These are phyloP conservation scores for Claviceps humidiphila DNA, from an alignment of 2,329 filamentous ascomycete genomes.

Conservation along the genomic window DNA sequence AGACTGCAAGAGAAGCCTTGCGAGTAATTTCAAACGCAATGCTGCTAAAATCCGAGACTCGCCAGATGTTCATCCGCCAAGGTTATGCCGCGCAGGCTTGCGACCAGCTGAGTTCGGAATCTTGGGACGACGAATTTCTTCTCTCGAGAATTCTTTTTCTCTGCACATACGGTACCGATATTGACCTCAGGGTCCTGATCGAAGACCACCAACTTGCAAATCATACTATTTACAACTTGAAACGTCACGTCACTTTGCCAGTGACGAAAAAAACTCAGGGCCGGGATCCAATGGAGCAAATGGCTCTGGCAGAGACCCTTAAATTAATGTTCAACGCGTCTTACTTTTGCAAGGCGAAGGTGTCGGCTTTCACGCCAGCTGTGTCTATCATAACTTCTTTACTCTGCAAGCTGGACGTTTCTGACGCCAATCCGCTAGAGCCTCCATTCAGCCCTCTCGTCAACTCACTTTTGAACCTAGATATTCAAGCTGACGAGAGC, in stretches of 20 bases:
- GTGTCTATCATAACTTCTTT: constrained; percentile 60
- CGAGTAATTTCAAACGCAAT: constrained; percentile 70
- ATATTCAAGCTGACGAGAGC: constrained; percentile 44
- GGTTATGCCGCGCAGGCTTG: constrained; percentile 51
- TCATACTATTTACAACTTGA: constrained; percentile 55
- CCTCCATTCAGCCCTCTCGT: constrained; percentile 58
- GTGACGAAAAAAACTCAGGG: constrained; percentile 18
- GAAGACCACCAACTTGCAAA: constrained; percentile 29
- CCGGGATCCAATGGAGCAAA: constrained; percentile 51
- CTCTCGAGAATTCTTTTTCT: constrained; percentile 32
- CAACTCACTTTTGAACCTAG: constrained; percentile 70
- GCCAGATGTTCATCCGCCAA: constrained; percentile 24
- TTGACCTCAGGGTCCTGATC: constrained; percentile 35
- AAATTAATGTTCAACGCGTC: constrained; percentile 86
- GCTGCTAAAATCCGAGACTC: constrained; percentile 38
- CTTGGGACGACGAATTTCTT: constrained; percentile 76
- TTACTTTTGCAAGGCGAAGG: constrained; percentile 53
- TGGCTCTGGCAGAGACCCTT: constrained; percentile 71
- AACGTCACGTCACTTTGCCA: constrained; percentile 47
- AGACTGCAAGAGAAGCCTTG: constrained; percentile 61
- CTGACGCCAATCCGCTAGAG: constrained; percentile 54
- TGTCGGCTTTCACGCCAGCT: constrained; percentile 49
- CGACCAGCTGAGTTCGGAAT: constrained; percentile 57
- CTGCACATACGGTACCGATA: constrained; percentile 35
- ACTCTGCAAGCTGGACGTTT: constrained; percentile 44